Base-by-base conservation (phyloP, 2,329 filamentous ascomycete species). In the Cercospora berteroae region DNA sequence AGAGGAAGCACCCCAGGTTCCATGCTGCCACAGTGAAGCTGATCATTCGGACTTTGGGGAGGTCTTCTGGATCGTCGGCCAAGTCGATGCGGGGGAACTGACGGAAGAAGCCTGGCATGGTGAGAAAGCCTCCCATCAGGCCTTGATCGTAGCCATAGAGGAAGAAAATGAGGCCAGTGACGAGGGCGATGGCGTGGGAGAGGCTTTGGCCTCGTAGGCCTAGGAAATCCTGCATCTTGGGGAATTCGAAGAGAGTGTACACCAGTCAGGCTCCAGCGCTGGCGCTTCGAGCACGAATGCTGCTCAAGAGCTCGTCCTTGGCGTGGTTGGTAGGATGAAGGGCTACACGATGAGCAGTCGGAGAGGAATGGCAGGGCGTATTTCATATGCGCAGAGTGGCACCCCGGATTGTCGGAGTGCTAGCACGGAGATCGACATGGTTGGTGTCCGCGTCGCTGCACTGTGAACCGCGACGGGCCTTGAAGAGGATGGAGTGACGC, bases 91-190 rank as follows among this genome's bases (percentile, higher is more conserved):
- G 65, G 5, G 80, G 80, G 60, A 83, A 82, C 39, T 77, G 72
- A 5, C 70, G 73, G 2, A 87, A 80, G 72, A 91, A 92, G 9
- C 84, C 83, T 20, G 84, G 80, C 74, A 94, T 84, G 3, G 90
- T 92, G 65, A 94, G 81, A 70, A 94, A 87, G 33, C 77, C 74
- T 52, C 75, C 77, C 29, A 78, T 72, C 36, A 77, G 74, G 59
- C 75, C 69, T 58, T 69, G 68, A 29, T 69, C 68, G 44, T 65
- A 69, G 52, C 68, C 68, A 55, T 69, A 66, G 27, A 66, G 65
- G 27, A 71, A 68, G 64, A 71, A 71, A 29, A 57, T 60, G n/a
- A 70, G 65, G 9, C 59, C 69, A 2, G 68, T 64, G 8, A 71
- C 69, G 20, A 71, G 29, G 29, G 60, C 66, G 42, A 71, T 71